Percentiles rank a stretch among this genome's conserved stretches.
These are phyloP conservation scores for Chaetomiaceae sp. DNA, from an alignment of 2,329 filamentous ascomycete genomes.

Conservation along the genomic window DNA sequence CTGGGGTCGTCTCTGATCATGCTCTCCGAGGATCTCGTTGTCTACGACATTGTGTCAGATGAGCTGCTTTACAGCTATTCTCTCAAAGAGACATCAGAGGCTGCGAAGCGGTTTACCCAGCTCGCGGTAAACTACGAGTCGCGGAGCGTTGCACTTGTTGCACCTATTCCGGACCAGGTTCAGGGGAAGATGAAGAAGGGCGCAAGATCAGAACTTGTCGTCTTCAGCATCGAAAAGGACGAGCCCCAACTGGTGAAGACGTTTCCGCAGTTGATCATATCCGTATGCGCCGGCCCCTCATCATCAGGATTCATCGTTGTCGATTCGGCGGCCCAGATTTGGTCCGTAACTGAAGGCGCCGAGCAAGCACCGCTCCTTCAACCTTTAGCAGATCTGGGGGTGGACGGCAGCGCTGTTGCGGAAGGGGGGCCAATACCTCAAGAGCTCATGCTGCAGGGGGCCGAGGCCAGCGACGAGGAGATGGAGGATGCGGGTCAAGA, in stretches of 20 bases:
- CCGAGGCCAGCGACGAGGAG: constrained; percentile 42
- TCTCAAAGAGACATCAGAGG: constrained; percentile 42
- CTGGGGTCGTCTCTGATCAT: constrained; percentile 70
- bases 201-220: constrained; percentile 52
- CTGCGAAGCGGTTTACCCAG: constrained; percentile 50
- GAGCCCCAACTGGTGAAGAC: constrained; percentile 56
- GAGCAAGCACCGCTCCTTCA: constrained; percentile 51
- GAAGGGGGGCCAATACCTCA: constrained; percentile 25
- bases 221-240: constrained; percentile 61
- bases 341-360: constrained; percentile 56
- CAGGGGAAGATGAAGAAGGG: constrained; percentile 28
- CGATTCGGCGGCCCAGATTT: constrained; percentile 71
- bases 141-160: constrained; percentile 61
- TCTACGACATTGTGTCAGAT: constrained; percentile 83
- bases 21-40: constrained; percentile 66
- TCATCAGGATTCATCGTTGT: constrained; percentile 70
- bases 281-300: constrained; percentile 59
- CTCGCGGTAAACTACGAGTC: constrained; percentile 67
- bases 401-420: constrained; percentile 32
- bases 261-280: constrained; percentile 57
- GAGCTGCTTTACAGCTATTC: constrained; percentile 63
- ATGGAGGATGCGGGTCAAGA: constrained; percentile 31
- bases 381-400: constrained; percentile 50
- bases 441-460: constrained; percentile 39
- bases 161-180: constrained; percentile 35